Evolutionary conservation across 257 asterid genomes (phyloP).

Genomic region (Solanum piurae): DNA sequence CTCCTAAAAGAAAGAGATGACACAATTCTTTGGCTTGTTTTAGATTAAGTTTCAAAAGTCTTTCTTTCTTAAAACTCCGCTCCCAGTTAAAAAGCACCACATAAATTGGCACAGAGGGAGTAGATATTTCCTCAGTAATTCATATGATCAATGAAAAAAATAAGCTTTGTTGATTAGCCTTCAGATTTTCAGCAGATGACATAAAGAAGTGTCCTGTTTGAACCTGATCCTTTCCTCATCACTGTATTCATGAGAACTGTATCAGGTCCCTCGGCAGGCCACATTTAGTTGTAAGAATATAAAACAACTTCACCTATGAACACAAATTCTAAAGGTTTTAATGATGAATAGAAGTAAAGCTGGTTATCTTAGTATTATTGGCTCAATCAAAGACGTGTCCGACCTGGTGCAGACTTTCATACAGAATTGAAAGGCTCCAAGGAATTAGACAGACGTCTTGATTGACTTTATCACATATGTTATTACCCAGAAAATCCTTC

Average conservation of each 20-base stretch:
- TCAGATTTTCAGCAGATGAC: background rate
- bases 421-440: background rate
- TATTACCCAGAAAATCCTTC: background rate
- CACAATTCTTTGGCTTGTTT: background rate
- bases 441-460: background rate
- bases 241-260: background rate
- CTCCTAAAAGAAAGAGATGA: background rate
- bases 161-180: background rate
- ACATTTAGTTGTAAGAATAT: background rate
- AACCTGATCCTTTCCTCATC: background rate
- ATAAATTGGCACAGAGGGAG: background rate
- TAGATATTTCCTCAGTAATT: background rate
- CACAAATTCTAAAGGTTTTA: background rate
- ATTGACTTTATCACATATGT: background rate
- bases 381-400: background rate
- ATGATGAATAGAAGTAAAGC: background rate
- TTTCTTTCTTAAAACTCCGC: background rate
- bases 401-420: background rate
- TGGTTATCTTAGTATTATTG: background rate
- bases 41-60: background rate
- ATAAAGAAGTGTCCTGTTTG: background rate
- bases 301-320: background rate
- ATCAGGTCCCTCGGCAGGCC: background rate
- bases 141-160: background rate
- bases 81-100: background rate